Evolutionary conservation across 2,329 filamentous ascomycete species (phyloP), one percentile per base, ranked within the genome.

Genomic region (Cladorrhinum sp.): DNA sequence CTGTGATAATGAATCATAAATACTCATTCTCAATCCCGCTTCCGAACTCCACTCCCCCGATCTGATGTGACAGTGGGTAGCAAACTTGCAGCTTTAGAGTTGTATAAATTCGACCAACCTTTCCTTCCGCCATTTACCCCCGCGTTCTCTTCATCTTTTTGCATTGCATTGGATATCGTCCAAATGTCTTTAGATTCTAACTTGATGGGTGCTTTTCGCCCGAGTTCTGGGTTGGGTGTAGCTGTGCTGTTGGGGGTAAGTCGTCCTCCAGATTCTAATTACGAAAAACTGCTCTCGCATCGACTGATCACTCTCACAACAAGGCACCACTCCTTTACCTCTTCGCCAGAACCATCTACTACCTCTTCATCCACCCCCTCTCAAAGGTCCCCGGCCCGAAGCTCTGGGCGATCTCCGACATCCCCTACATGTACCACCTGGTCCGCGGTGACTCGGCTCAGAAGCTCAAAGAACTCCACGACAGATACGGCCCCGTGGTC

Each of bases 361-460:
- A 32, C 4, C 25, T 22, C 50, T 22, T 18, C 25, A 9, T 70
- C 27, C 68, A 70, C 51, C 67, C 69, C 3, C 64, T 71, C 7
- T 60, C 65, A 13, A 50, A 50, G 18, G 62, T 64, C 29, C 68
- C 68, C 1, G 69, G 69, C n/a, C 69, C 69, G 9, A 52, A 65
- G 6, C 52, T 67, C 41, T 63, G 64, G 27, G 59, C 64, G 49
- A 63, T 66, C 25, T 67, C 63, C 3, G 56, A 64, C 32, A 24
- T 68, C 3, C 65, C 67, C 2, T 64, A 57, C 29, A 45, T 66
- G 25, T 81, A 96, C 32, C 91, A 92, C 18, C 96, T 96, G 66
- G 85, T 96, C 51, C 91, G 91, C 2, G 92, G 92, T 24, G 95
- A 95, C 72, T 95, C 96, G 91, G 75, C 78, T 59, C 60, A 61